Base-by-base conservation (phyloP, 768 basidiomycete genomes). In the Calocera viscosa region DNA sequence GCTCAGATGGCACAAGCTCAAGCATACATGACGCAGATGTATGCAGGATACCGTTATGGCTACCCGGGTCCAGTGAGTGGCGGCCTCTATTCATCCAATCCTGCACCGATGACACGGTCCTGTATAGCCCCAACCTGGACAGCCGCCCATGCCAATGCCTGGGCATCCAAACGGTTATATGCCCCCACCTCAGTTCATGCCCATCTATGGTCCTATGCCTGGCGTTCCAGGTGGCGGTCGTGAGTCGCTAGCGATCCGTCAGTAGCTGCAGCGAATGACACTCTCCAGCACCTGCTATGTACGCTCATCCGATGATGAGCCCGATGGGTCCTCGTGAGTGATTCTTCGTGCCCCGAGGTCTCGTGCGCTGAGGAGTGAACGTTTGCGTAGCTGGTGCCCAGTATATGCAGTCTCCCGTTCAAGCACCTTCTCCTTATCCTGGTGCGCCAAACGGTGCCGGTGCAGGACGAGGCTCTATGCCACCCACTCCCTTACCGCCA, bases 401-500 rank as follows among this genome's bases (percentile, higher is more conserved):
- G 60, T 93, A 91, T 74, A 91, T 92, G 89, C 86, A 79, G 41
- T 83, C 83, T 24, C 85, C 86, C 32, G 89, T 86, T 2, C 88
- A 87, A 64, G 87, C 88, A 65, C 80, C 86, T 68, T 90, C 89
- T 71, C 88, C 88, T 17, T 83, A 86, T 1, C 87, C 86, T 63
- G 53, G 53, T 10, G 53, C 53, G 30, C 88, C 90, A 26, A 90
- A 89, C 71, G 88, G 88, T 53, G 84, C 83, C 34, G 89, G 83
- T 40, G 89, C 86, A 19, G 53, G 53, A 32, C 84, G 90, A 69
- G 90, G 88, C 28, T 91, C 90, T 17, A 90, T 92, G 88, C 91
- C 91, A n/a, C 89, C 91, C 10, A 91, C 90, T 10, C 91, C 91
- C 1, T 90, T 92, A 69, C 91, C 89, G 16, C 81, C 87, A 43